Base-by-base conservation (phyloP, 1,139 yeast genomes). In the Magnusiomyces sp. region DNA sequence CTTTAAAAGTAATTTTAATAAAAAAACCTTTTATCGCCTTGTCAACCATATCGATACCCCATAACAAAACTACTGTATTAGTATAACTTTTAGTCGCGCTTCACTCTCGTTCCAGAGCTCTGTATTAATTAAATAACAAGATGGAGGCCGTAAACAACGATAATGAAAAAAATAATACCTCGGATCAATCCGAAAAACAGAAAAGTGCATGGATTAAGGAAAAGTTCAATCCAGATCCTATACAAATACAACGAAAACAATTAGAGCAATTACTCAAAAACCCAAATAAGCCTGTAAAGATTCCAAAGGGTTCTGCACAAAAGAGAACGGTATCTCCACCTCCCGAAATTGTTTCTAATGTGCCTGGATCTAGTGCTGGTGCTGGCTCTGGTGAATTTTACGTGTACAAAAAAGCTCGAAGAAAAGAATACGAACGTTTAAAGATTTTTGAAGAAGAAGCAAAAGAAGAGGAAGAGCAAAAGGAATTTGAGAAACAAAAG, bases 311-410 rank as follows among this genome's bases (percentile, higher is more conserved):
- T 27, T 34, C 48, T 11, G 31, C 38, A 34, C 27, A 34, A 14
- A 48, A 54, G 42, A 40, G 54, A 13, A 44, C 45, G 31, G 46
- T 52, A 32, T 50, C 58, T 4, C 56, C 60, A 9, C 57, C 60
- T 5, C 59, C 62, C 6, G 60, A 58, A 29, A 46, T 58, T 29
- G 57, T 58, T 10, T 50, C 54, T 43, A 59, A 58, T 43, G 54
- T 58, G 11, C 50, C 60, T 9, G 67, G 71, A 2, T 64, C 71
- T 2, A 59, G 64, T 45, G 63, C 71, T 2, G 71, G 68, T n/a
- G 68, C 71, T 0, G 68, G 71, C 5, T 64, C 71, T 0, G 71
- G 71, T 9, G 70, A 68, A 46, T 68, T 68, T 49, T 71, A 68
- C 52, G 60, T 65, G 20, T 66, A 65, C 58, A 68, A 68, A 54